Conservation (phyloP, 176 grass and related monocot genomes). For the Oropetium thomaeum region DNA sequence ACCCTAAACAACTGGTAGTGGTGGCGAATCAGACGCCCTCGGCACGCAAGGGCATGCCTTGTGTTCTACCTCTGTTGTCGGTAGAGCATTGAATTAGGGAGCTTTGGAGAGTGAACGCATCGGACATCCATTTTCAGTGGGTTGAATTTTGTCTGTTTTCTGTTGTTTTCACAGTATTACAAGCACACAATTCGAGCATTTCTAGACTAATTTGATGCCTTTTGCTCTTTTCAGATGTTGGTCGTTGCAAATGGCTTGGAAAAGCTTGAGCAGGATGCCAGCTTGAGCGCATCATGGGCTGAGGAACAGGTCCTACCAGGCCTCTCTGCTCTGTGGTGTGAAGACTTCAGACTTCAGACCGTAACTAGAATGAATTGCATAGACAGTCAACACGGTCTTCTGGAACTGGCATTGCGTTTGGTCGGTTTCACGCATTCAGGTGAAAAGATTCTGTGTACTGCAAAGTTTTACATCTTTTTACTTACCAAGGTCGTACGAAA, state of each 20-base stretch:
- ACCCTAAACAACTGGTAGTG: background rate
- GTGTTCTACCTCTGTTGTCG: constrained; percentile 22
- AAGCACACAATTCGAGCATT: background rate
- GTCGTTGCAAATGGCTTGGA: constrained; percentile 1
- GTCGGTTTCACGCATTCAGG: background rate
- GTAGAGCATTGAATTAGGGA: constrained; percentile 18
- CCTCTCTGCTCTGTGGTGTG: background rate
- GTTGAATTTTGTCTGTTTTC: constrained; percentile 33
- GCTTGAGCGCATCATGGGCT: constrained; percentile 1
- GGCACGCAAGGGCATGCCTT: constrained; percentile 13
- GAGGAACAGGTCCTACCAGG: background rate
- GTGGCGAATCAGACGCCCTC: constrained; percentile 15
- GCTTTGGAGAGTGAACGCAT: constrained; percentile 14
- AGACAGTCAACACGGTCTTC: constrained; percentile 35
- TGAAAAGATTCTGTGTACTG: background rate
- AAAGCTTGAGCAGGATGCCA: constrained; percentile 18
- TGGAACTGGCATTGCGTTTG: background rate
- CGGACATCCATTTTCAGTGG: background rate
- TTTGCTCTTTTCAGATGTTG: constrained; percentile 40
- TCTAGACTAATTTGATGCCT: background rate
- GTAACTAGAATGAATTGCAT: constrained; percentile 19
- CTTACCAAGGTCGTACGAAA: background rate
- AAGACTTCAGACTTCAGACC: background rate
- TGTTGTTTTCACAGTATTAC: background rate
- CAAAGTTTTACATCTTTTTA: background rate